Percentiles rank a stretch among this genome's conserved stretches.
phyloP scores from a whole-genome alignment of 164 flowering plant genomes.

The Magnolia sinica region DNA sequence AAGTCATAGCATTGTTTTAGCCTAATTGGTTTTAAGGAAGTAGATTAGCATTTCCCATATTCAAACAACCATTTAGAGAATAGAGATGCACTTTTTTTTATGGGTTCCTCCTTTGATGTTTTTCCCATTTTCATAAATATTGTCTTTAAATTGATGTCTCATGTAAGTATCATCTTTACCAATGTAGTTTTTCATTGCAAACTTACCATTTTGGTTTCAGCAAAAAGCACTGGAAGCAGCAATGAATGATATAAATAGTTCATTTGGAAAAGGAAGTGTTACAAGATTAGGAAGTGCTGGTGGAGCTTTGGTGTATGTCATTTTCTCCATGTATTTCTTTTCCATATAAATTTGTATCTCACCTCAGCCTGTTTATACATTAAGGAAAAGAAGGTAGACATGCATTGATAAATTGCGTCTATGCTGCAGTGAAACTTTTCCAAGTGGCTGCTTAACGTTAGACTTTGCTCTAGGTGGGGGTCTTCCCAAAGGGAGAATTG shows the following conservation, averaged over 20 bases:
- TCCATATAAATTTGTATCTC: background rate
- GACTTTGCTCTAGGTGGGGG: slow-evolving; percentile 98
- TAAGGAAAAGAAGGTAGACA: background rate
- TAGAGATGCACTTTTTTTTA: no score
- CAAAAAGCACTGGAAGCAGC: slow-evolving; percentile 98
- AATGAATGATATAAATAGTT: slow-evolving; percentile 88
- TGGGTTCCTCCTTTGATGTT: background rate
- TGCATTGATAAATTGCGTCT: background rate
- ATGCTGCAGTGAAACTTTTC: slow-evolving; percentile 87
- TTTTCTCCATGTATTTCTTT: slow-evolving; percentile 6
- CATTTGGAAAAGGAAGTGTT: slow-evolving; percentile 98
- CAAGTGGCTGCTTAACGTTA: slow-evolving; percentile 93
- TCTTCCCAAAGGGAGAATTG: slow-evolving; percentile 95
- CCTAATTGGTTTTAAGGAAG: no score
- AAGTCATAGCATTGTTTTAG: no score
- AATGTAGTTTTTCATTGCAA: background rate
- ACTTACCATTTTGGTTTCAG: slow-evolving; percentile 34
- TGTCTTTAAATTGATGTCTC: background rate
- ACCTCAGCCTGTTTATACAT: slow-evolving; percentile 1
- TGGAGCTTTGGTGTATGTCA: slow-evolving; percentile 89
- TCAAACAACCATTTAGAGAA: no score
- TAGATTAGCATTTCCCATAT: no score
- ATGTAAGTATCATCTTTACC: background rate
- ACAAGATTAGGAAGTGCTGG: slow-evolving; percentile 99
- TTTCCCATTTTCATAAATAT: background rate